Evolutionary conservation across 2,329 filamentous ascomycete species (phyloP).

Genomic region (Cladophialophora exuberans): DNA sequence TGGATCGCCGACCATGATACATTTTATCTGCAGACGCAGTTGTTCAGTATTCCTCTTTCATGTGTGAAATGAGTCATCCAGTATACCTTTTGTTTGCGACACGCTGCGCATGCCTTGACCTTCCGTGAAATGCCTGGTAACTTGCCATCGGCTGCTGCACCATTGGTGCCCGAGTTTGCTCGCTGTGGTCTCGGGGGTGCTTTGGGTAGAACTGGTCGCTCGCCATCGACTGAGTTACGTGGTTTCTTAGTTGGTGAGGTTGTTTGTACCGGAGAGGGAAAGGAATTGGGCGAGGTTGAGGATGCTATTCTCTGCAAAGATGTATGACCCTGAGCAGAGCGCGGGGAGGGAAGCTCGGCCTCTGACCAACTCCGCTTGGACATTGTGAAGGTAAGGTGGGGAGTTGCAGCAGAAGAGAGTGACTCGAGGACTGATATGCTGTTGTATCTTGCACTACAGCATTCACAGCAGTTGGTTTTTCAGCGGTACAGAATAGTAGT

Average conservation of each 20-base stretch:
- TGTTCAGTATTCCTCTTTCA: conserved; percentile 2
- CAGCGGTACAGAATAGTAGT: too few relatives aligned
- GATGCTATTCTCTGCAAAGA: conserved; percentile 18
- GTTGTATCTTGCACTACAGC: too few relatives aligned
- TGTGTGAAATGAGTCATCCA: background rate
- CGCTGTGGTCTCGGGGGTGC: conserved; percentile 23
- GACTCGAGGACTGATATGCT: background rate
- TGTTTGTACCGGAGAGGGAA: conserved; percentile 23
- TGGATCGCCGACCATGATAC: conserved; percentile 55
- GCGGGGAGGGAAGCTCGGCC: conserved; percentile 33
- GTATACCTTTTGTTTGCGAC: conserved; percentile 56
- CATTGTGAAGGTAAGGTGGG: conserved; percentile 22
- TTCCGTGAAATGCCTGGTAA: conserved; percentile 44
- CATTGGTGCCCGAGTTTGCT: conserved; percentile 28
- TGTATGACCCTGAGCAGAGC: conserved; percentile 14
- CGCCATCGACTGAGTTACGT: conserved; percentile 28
- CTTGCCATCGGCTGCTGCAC: conserved; percentile 20
- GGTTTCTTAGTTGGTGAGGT: conserved; percentile 29
- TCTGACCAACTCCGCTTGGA: conserved; percentile 35
- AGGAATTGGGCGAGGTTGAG: conserved; percentile 25
- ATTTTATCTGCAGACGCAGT: conserved; percentile 44
- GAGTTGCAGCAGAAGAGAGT: background rate
- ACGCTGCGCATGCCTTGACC: conserved; percentile 56
- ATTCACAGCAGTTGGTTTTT: too few relatives aligned
- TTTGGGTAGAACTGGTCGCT: conserved; percentile 26